These are phyloP conservation scores for Mallotus japonicus DNA, from an alignment of 441 rosid genomes.

Conservation along the genomic window DNA sequence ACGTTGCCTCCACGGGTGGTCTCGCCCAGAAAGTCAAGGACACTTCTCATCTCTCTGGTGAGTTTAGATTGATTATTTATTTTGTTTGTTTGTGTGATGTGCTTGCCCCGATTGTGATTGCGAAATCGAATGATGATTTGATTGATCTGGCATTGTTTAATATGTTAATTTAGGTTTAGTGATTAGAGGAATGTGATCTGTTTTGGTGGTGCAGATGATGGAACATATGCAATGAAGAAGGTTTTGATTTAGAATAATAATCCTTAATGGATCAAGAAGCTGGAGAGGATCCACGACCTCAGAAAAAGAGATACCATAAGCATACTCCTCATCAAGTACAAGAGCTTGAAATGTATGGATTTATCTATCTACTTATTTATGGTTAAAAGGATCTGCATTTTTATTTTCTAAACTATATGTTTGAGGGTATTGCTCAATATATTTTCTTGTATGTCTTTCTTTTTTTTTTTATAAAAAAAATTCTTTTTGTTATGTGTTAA, in stretches of 20 bases:
- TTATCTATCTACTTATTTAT: not conserved
- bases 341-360: slow-evolving; percentile 62
- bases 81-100: not conserved
- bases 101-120: not conserved
- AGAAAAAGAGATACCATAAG: slow-evolving; percentile 74
- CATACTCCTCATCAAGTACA: slow-evolving; percentile 76
- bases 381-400: not conserved
- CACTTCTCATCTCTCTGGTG: slow-evolving; percentile 87
- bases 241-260: slow-evolving; percentile 84
- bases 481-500: not conserved
- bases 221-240: slow-evolving; percentile 97
- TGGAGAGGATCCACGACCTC: slow-evolving; percentile 44
- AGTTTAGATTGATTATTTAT: not conserved
- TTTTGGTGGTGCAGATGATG: slow-evolving; percentile 58
- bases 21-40: slow-evolving; percentile 90
- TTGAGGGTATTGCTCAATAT: not conserved
- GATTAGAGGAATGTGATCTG: not conserved
- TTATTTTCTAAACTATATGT: not conserved
- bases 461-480: no score
- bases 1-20: slow-evolving; percentile 30
- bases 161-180: not conserved
- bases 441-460: not conserved
- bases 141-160: not conserved
- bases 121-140: not conserved
- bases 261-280: slow-evolving; percentile 73